Base-by-base conservation (phyloP, 1,139 yeast species). In the Suzukiozyma palmioleophila region DNA sequence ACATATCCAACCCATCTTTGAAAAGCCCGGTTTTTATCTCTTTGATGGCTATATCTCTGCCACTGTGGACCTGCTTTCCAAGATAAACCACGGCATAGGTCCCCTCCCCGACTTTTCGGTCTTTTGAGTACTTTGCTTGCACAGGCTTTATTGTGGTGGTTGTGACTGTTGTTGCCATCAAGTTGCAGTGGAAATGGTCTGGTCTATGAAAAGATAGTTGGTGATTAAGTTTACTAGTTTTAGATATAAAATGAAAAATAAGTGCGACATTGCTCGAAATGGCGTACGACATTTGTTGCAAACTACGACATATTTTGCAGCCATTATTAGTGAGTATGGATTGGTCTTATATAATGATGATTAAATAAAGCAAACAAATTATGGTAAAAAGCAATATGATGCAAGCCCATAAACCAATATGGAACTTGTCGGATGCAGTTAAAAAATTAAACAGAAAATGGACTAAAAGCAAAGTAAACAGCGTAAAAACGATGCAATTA, bases 1-100 rank as follows among this genome's bases (percentile, higher is more conserved):
- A 85, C 97, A 94, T 92, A 64, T 94, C 98, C 37, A 94, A 65
- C 0, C 98, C 99, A 63, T 92, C 97, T 59, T 89, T 89, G 66
- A 90, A 90, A 47, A 86, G 83, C 2, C 96, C 95, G 0, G 95
- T 85, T 56, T 94, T 92, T 71, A 94, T 92, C 66, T 89, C 96
- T 57, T 94, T 94, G 48, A 94, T 84, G 50, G 99, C 99, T 28
- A 92, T 83, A 41, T 73, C 71, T 39, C 92, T 64, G 13, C 68
- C 64, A 9, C 81, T 72, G 30, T 77, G 63, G 18, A 75, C 52
- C 50, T 81, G 83, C 42, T 74, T 75, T 1, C 96, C 97, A 13
- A 92, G 72, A 55, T 85, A 92, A 2, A 94, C 99, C 43, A 90
- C 95, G 35, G 98, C 99, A 69, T 92, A 94, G 1, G 99, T 94